A percentile compares a stretch with the other conserved stretches of the same genome.
These are phyloP conservation scores for Claviceps fusiformis DNA, from an alignment of 2,329 filamentous ascomycete species.

Conservation along the genomic window DNA sequence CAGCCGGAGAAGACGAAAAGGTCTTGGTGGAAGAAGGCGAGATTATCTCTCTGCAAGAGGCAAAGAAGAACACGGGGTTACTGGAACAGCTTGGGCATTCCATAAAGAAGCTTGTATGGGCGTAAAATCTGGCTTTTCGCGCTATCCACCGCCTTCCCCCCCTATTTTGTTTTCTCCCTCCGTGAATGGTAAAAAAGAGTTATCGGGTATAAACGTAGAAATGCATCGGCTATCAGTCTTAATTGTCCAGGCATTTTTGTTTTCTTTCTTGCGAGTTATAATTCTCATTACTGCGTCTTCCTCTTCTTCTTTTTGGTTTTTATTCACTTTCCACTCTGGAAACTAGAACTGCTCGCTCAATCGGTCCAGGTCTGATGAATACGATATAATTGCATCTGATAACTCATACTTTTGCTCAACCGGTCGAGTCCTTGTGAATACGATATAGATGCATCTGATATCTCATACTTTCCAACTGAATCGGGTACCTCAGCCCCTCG, in stretches of 20 bases:
- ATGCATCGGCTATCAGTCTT: not conserved
- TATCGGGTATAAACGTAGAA: not conserved
- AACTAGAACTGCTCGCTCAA: too few species aligned
- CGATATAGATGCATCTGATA: constrained; percentile 82
- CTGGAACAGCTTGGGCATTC: constrained; percentile 80
- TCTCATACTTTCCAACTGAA: constrained; percentile 84
- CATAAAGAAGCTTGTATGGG: constrained; percentile 90
- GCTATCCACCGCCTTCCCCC: not conserved
- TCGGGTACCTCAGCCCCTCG: constrained; percentile 58
- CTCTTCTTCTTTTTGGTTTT: not conserved
- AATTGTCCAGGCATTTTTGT: too few species aligned
- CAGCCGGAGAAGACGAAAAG: constrained; percentile 26
- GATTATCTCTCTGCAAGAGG: constrained; percentile 74
- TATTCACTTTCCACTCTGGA: not conserved
- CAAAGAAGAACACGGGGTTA: constrained; percentile 73
- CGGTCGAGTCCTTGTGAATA: constrained; percentile 7
- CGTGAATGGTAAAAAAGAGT: not conserved
- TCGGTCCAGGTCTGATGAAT: not conserved
- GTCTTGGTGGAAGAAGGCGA: constrained; percentile 44
- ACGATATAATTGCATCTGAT: too few species aligned
- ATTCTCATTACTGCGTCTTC: too few species aligned
- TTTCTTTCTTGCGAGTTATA: too few species aligned
- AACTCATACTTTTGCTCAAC: too few species aligned
- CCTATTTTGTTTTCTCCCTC: not conserved
- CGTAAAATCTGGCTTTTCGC: constrained; percentile 17